These are phyloP conservation scores for Scleromitrula shiraiana DNA, from an alignment of 2,329 filamentous ascomycete species.

Conservation along the genomic window DNA sequence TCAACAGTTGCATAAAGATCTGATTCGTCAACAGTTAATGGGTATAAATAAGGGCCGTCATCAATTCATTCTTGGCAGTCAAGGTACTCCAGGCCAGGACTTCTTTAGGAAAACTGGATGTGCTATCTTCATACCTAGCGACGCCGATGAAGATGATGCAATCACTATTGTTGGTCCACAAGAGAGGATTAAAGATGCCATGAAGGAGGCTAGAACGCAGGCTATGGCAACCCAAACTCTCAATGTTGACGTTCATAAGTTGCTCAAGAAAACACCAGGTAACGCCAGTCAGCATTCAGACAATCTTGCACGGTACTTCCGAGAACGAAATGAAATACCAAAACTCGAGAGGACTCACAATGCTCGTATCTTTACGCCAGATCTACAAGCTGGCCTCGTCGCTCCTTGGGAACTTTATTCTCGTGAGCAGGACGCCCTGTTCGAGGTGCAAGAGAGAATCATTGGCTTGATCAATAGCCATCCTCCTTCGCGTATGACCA, in stretches of 20 bases:
- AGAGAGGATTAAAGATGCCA: conserved; percentile 62
- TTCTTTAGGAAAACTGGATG: conserved; percentile 91
- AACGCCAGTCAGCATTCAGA: conserved; percentile 73
- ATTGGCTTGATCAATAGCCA: conserved; percentile 65
- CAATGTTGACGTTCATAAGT: conserved; percentile 72
- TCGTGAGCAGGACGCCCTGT: conserved; percentile 73
- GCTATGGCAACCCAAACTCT: conserved; percentile 81
- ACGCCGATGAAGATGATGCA: conserved; percentile 63
- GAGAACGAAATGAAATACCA: conserved; percentile 71
- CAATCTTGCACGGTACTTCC: conserved; percentile 81
- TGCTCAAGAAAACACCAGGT: conserved; percentile 66
- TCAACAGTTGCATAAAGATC: conserved; percentile 64
- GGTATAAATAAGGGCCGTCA: conserved; percentile 81
- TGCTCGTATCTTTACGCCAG: conserved; percentile 80
- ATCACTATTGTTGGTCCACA: conserved; percentile 78
- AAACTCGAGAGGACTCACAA: conserved; percentile 73
- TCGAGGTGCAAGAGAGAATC: conserved; percentile 68
- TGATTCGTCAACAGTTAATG: conserved; percentile 52
- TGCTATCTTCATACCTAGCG: conserved; percentile 69
- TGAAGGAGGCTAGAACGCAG: conserved; percentile 80
- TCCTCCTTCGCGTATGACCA: conserved; percentile 62
- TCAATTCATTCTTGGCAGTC: conserved; percentile 88
- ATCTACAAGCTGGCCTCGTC: conserved; percentile 57
- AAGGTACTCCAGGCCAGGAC: conserved; percentile 70
- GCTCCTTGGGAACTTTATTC: conserved; percentile 85